Evolutionary conservation across 805 yeast species (phyloP), one percentile per base, ranked within the genome.

Genomic region (Starmera dryadoides): DNA sequence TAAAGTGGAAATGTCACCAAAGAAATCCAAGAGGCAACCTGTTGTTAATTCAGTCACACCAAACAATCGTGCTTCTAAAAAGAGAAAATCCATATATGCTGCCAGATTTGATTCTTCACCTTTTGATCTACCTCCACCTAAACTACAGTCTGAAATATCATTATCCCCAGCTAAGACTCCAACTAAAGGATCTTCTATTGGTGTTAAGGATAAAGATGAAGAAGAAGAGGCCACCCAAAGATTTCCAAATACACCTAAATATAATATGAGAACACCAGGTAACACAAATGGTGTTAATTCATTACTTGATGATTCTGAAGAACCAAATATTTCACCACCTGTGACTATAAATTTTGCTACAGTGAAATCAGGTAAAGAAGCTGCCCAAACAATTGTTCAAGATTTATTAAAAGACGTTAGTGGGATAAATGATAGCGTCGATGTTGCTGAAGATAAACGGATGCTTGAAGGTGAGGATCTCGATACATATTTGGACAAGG

Each of bases 161-260:
- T 50, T 52, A 30, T 47, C 53, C 25, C 58, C 59, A 1, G 31
- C 39, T 6, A 49, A 25, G n/a, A 25, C 28, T 11, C 28, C 28
- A 25, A 25, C 28, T 12, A 25, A 25, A 12, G n/a, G 28, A 4
- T 25, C 28, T 11, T 25, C 28, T 4, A 25, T 25, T 25, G 28
- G 3, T 20, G 15, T 17, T 15, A 10, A 15, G 12, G 6, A 23
- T 19, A 10, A 33, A 23, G 26, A 19, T n/a, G 18, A 25, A 6
- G 32, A 28, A 12, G 34, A 30, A 10, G 42, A 45, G 4, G 52
- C 42, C 9, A 49, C 57, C 7, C 68, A 64, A 34, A 42, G 75
- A 39, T 71, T 72, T 43, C 77, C 77, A 3, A 56, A 60, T 34
- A 71, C 76, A 0, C 75, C 77, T 2, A 64, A 63, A 32, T 69